Percentiles rank a stretch among this genome's conserved stretches.
These are phyloP conservation scores for Backusella macrospora DNA, from an alignment of 192 early-diverging fungal genomes.

Conservation along the genomic window DNA sequence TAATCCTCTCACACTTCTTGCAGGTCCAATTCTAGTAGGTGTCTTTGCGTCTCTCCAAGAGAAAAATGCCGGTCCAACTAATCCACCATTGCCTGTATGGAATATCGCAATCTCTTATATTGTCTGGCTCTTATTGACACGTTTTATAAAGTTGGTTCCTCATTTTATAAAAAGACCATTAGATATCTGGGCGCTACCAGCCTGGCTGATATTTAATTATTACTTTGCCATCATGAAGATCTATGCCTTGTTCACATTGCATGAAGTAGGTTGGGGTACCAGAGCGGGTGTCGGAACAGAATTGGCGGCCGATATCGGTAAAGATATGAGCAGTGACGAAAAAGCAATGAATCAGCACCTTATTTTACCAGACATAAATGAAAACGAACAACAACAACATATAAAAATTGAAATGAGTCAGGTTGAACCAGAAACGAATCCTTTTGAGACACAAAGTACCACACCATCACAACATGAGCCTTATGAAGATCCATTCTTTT, in stretches of 20 bases:
- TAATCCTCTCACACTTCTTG: conserved; percentile 68
- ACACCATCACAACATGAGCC: neutral
- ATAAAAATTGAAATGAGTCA: neutral
- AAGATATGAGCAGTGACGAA: neutral
- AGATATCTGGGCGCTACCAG: conserved; percentile 63
- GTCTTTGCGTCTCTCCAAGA: conserved; percentile 51
- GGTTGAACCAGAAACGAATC: neutral
- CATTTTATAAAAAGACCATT: conserved; percentile 65
- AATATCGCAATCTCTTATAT: conserved; percentile 61
- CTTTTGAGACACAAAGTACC: neutral
- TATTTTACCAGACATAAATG: neutral
- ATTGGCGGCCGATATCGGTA: conserved; percentile 33
- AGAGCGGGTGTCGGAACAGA: conserved; percentile 48
- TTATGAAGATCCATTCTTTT: conserved; percentile 1
- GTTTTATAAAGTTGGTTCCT: conserved; percentile 66
- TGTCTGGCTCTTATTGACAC: conserved; percentile 65
- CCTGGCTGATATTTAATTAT: conserved; percentile 69
- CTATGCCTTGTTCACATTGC: conserved; percentile 70
- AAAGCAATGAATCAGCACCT: neutral
- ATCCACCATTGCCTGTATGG: conserved; percentile 54
- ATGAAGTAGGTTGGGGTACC: conserved; percentile 72
- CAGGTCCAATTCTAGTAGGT: conserved; percentile 63
- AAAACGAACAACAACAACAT: neutral
- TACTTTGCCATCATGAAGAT: conserved; percentile 71
- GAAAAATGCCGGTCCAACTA: conserved; percentile 25